These are phyloP conservation scores for Termitomyces bulborhizus DNA, from an alignment of 768 basidiomycete species.

Conservation along the genomic window DNA sequence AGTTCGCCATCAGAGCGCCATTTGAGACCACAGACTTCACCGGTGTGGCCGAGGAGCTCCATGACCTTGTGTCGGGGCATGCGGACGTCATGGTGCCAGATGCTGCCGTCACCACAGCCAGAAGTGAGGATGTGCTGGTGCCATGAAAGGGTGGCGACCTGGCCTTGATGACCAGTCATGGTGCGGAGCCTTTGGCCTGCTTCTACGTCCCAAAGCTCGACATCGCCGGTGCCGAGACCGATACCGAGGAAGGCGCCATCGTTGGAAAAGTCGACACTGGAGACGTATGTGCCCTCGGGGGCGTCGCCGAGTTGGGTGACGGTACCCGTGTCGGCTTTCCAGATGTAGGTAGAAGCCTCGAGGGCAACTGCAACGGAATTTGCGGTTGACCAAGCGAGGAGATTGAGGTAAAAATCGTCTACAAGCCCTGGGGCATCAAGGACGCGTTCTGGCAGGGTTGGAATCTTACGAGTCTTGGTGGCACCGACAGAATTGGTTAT, in stretches of 20 bases:
- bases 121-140: conserved; percentile 78
- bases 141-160: conserved; percentile 87
- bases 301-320: conserved; percentile 77
- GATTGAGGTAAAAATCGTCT: conserved; percentile 96
- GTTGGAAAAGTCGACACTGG: conserved; percentile 72
- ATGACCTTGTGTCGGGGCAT: conserved; percentile 83
- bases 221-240: conserved; percentile 74
- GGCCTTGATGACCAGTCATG: conserved; percentile 84
- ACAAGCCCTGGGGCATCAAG: conserved; percentile 91
- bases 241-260: conserved; percentile 80
- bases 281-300: conserved; percentile 69
- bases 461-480: conserved; percentile 71
- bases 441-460: conserved; percentile 86
- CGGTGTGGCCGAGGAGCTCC: conserved; percentile 84
- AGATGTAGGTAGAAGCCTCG: conserved; percentile 82
- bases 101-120: conserved; percentile 90
- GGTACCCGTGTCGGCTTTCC: conserved; percentile 85
- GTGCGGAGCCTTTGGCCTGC: conserved; percentile 73
- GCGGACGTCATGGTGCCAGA: conserved; percentile 95
- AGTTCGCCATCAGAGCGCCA: conserved; percentile 88
- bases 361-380: conserved; percentile 91
- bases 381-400: conserved; percentile 81
- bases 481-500: conserved; percentile 60
- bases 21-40: conserved; percentile 88
- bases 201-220: conserved; percentile 95